phyloP scores from a whole-genome alignment of 108 stramenopile genomes.

The Cyclotella atomus region DNA sequence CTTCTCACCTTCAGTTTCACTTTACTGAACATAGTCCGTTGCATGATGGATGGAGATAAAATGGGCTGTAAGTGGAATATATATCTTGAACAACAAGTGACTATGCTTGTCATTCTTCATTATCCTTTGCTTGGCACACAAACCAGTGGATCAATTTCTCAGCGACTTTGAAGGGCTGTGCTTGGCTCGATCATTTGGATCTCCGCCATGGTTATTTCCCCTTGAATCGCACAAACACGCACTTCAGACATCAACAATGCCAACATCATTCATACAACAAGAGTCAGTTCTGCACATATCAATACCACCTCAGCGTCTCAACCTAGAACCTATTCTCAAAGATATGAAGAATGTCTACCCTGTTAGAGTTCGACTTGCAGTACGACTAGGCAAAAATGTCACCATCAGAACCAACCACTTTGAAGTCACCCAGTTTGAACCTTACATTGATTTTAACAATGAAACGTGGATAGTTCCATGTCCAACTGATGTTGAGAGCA shows the following conservation, averaged over 20 bases:
- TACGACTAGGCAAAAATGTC: constrained; percentile 21
- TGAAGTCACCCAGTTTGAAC: neutral
- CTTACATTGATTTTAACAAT: constrained; percentile 11
- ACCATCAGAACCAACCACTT: constrained; percentile 19
- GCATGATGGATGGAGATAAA: constrained; percentile 57
- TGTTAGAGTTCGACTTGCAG: constrained; percentile 22
- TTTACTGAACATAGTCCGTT: constrained; percentile 41
- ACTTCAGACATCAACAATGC: constrained; percentile 5
- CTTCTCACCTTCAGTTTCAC: no score
- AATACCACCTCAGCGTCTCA: constrained; percentile 24
- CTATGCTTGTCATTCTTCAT: neutral
- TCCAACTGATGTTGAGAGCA: constrained; percentile 19
- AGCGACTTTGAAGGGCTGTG: constrained; percentile 54
- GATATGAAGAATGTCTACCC: constrained; percentile 1
- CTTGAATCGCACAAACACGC: constrained; percentile 1
- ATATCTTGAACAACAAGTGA: neutral
- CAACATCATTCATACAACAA: constrained; percentile 8
- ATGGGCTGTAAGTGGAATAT: constrained; percentile 46
- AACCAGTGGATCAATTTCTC: constrained; percentile 53
- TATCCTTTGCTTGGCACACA: neutral
- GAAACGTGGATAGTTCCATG: constrained; percentile 22
- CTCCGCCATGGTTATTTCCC: constrained; percentile 61
- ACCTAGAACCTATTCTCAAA: constrained; percentile 21
- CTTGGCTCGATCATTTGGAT: constrained; percentile 63
- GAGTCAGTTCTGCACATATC: constrained; percentile 27